Base-by-base conservation (phyloP, 106 monocot genomes). In the Allium cepa region DNA sequence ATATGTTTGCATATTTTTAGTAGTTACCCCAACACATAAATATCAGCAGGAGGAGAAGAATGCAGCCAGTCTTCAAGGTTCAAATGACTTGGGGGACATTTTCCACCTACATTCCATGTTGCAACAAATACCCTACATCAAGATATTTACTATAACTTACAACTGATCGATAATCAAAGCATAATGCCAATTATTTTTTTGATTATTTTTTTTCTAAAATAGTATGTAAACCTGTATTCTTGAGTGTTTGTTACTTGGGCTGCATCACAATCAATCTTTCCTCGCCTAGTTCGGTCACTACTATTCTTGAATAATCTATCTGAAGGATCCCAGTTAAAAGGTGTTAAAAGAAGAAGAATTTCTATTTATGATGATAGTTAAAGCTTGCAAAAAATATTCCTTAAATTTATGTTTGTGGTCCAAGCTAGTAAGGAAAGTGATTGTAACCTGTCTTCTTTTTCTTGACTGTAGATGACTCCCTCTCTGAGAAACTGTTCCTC, bases 51-150 rank as follows among this genome's bases (percentile, higher is more conserved):
- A 64, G 92, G 85, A 48, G 79, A 92, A 47, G 82, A 16, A 65
- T 85, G 87, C 66, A 92, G 87, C 92, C 92, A 92, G 53, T 92
- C 92, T 11, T 92, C 87, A 66, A 92, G 73, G 65, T 77, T 88
- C 79, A 87, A 72, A 69, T 76, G 50, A 71, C 58, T 78, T 50
- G 81, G 82, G 18, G 92, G 92, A 13, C 81, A 80, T 76, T 78
- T 92, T 27, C 92, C 92, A 55, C 92, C 92, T 57, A 92, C 92
- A 85, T 92, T 92, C 92, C 92, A 92, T 76, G 92, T 92, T 28
- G 87, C 77, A 74, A 80, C 85, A 75, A 92, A 92, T 59, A 92
- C 68, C 73, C 92, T 92, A 70, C 52, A 68, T 49, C 57, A 71
- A 66, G 8, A 28, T 55, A 65, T 36, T 36, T 36, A 36, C 36